Evolutionary conservation across 1,139 yeast species (phyloP).

Genomic region (Lodderomyces metapsilosis): DNA sequence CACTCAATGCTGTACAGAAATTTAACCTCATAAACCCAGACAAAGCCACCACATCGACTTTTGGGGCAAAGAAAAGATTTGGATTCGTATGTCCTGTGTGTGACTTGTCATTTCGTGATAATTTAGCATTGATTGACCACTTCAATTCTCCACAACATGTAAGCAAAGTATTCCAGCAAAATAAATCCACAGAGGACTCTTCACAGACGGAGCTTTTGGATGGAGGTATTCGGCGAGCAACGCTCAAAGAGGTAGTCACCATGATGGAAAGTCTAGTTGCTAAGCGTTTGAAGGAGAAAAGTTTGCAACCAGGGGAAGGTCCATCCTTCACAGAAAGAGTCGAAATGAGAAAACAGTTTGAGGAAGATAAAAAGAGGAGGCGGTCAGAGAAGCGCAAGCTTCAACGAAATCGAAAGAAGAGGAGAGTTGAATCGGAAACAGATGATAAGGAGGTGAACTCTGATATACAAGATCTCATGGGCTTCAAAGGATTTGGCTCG

Average conservation of each 20-base stretch:
- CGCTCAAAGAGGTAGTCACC: conserved; percentile 28
- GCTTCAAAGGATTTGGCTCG: conserved; percentile 52
- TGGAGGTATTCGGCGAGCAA: conserved; percentile 35
- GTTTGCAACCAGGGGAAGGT: conserved; percentile 1
- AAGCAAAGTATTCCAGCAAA: conserved; percentile 27
- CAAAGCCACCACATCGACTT: conserved; percentile 13
- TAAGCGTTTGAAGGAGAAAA: conserved; percentile 20
- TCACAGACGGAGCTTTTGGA: conserved; percentile 23
- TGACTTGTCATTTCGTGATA: conserved; percentile 76
- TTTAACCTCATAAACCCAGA: conserved; percentile 35
- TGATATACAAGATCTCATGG: conserved; percentile 50
- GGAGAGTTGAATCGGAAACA: conserved; percentile 7
- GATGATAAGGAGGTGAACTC: conserved; percentile 11
- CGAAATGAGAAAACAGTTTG: conserved; percentile 38
- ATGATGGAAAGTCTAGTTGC: conserved; percentile 34
- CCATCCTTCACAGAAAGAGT: conserved; percentile 43
- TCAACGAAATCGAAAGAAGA: conserved; percentile 16
- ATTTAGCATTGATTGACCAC: conserved; percentile 78
- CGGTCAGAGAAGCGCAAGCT: conserved; percentile 25
- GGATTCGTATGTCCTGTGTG: conserved; percentile 86
- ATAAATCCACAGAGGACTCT: conserved; percentile 22
- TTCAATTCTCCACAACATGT: conserved; percentile 69
- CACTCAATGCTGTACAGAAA: conserved; percentile 34
- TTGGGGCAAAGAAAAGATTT: conserved; percentile 52
- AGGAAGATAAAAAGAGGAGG: conserved; percentile 33